These are phyloP conservation scores for Coelastrella sp. DNA, from an alignment of 139 green algal species.

Conservation along the genomic window DNA sequence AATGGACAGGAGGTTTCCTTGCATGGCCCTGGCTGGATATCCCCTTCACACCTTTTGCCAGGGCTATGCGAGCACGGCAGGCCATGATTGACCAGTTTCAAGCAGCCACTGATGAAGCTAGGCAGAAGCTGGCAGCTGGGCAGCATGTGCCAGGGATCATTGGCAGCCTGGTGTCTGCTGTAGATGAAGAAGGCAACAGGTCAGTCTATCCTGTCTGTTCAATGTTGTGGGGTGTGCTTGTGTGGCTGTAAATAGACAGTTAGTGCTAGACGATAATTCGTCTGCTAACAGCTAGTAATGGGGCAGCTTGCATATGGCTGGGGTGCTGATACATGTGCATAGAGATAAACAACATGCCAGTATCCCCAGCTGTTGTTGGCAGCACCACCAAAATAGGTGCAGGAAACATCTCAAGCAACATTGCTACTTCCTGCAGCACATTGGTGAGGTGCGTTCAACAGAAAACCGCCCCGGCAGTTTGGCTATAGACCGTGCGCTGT, in stretches of 20 bases:
- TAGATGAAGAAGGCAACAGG: conserved; percentile 44
- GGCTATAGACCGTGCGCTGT: no score
- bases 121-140: conserved; percentile 16
- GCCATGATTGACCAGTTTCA: conserved; percentile 19
- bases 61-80: neutral
- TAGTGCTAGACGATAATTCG: no score
- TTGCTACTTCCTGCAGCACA: no score
- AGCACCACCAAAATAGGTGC: no score
- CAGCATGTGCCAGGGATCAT: conserved; percentile 28
- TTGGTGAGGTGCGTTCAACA: no score
- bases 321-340: no score
- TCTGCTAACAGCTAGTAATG: no score
- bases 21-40: conserved; percentile 40
- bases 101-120: neutral
- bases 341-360: no score
- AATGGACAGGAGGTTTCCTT: conserved; percentile 10
- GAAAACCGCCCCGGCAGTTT: no score
- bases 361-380: no score
- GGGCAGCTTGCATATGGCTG: no score
- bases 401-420: no score
- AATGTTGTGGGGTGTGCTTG: neutral
- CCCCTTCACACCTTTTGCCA: conserved; percentile 31
- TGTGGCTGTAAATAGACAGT: neutral
- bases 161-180: conserved; percentile 23
- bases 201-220: neutral